Evolutionary conservation across 495 filamentous ascomycete species (phyloP).

Genomic region (Xylaria scruposa): DNA sequence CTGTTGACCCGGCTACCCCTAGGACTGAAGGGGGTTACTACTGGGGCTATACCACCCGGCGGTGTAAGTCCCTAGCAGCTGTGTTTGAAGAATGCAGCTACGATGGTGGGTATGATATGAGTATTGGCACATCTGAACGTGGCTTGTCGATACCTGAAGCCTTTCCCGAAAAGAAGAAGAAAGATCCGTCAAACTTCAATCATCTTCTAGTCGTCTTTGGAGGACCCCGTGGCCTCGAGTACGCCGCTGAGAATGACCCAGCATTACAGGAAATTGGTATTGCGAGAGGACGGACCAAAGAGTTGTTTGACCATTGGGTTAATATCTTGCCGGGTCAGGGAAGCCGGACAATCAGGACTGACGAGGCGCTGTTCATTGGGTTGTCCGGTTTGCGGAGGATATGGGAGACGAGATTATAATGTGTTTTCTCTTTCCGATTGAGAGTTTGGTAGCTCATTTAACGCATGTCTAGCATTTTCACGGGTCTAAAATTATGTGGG

Average conservation of each 20-base stretch:
- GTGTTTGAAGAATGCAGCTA: conserved; percentile 71
- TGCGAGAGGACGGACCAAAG: conserved; percentile 58
- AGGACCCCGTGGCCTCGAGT: conserved; percentile 74
- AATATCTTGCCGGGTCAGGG: conserved; percentile 77
- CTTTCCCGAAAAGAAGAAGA: conserved; percentile 50
- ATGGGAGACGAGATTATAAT: conserved; percentile 47
- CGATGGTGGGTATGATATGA: conserved; percentile 70
- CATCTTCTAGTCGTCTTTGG: conserved; percentile 77
- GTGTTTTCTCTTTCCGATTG: background rate
- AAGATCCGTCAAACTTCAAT: conserved; percentile 53
- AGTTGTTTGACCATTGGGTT: conserved; percentile 80
- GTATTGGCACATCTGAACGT: conserved; percentile 77
- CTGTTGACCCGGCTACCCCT: conserved; percentile 65
- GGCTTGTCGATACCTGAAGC: conserved; percentile 60
- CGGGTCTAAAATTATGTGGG: background rate
- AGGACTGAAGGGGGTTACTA: conserved; percentile 74
- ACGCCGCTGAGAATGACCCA: conserved; percentile 68
- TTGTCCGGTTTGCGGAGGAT: conserved; percentile 65
- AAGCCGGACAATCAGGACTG: conserved; percentile 76
- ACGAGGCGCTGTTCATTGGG: conserved; percentile 77
- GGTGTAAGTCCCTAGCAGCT: conserved; percentile 61
- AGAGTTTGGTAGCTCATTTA: background rate
- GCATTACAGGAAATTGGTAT: conserved; percentile 64
- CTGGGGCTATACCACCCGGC: conserved; percentile 74
- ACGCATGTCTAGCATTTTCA: background rate